Evolutionary conservation across 345 rosid genomes (phyloP).

Genomic region (Salix suchowensis): DNA sequence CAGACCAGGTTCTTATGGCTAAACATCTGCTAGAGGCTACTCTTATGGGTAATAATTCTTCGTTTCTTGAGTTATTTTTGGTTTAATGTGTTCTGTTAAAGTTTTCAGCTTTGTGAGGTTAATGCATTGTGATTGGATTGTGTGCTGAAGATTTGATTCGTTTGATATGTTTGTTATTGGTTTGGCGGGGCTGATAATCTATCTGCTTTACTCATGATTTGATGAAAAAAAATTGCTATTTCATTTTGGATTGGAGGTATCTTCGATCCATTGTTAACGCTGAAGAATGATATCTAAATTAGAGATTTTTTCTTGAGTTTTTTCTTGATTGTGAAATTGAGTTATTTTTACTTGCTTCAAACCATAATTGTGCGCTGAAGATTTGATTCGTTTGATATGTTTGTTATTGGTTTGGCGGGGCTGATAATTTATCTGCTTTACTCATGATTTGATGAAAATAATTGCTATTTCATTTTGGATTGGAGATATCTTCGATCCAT

Average conservation of each 20-base stretch:
- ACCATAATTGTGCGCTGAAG: background rate
- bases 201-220: slow-evolving; percentile 8
- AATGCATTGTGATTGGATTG: slow-evolving; percentile 5
- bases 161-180: background rate
- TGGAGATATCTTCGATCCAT: background rate
- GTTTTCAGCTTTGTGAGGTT: background rate
- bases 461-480: background rate
- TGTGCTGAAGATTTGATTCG: background rate
- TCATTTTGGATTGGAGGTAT: background rate
- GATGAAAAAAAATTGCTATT: background rate
- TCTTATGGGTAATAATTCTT: slow-evolving; percentile 28
- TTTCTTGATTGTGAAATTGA: background rate
- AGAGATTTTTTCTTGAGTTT: background rate
- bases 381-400: background rate
- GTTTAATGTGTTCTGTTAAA: background rate
- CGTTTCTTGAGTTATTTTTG: background rate
- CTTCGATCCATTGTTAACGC: background rate
- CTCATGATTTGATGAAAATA: background rate
- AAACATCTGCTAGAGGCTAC: slow-evolving; percentile 27
- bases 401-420: background rate
- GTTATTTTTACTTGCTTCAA: background rate
- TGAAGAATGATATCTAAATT: background rate
- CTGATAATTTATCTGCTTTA: slow-evolving; percentile 5
- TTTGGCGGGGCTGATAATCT: background rate
- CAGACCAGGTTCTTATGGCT: slow-evolving; percentile 36